Conservation (phyloP, 2,329 filamentous ascomycete species). For the Diaporthe sp. region DNA sequence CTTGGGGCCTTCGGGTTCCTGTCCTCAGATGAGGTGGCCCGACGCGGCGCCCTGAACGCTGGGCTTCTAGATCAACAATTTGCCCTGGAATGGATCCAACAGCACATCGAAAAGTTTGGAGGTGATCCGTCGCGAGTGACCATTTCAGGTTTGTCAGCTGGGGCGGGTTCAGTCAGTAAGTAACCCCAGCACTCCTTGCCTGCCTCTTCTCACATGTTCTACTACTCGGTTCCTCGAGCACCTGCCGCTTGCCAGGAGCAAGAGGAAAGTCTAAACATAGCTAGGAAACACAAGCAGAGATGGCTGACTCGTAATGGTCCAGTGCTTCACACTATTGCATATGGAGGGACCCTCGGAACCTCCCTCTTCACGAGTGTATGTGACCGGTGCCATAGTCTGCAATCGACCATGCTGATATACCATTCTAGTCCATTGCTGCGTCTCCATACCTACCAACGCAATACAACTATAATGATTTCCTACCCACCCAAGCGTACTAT, state of each 20-base stretch:
- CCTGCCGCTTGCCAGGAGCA: not conserved
- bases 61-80: constrained; percentile 73
- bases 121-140: constrained; percentile 73
- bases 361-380: constrained; percentile 36
- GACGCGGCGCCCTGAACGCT: constrained; percentile 64
- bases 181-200: not conserved
- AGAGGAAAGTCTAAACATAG: not conserved
- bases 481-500: constrained; percentile 32
- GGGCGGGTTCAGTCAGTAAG: constrained; percentile 49
- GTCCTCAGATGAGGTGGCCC: constrained; percentile 53
- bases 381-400: not conserved
- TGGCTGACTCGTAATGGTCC: not conserved
- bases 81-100: constrained; percentile 73
- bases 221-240: not conserved
- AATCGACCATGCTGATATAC: not conserved
- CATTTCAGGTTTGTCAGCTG: constrained; percentile 74
- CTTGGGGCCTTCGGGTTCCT: constrained; percentile 73
- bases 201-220: not conserved
- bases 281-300: not conserved
- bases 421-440: constrained; percentile 17
- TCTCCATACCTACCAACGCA: constrained; percentile 37
- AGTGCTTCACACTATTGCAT: constrained; percentile 14
- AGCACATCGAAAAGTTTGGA: constrained; percentile 64
- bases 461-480: constrained; percentile 19
- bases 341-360: constrained; percentile 32